phyloP scores from a whole-genome alignment of 2,329 filamentous ascomycete species.

The Pleoardoris graminearum region DNA sequence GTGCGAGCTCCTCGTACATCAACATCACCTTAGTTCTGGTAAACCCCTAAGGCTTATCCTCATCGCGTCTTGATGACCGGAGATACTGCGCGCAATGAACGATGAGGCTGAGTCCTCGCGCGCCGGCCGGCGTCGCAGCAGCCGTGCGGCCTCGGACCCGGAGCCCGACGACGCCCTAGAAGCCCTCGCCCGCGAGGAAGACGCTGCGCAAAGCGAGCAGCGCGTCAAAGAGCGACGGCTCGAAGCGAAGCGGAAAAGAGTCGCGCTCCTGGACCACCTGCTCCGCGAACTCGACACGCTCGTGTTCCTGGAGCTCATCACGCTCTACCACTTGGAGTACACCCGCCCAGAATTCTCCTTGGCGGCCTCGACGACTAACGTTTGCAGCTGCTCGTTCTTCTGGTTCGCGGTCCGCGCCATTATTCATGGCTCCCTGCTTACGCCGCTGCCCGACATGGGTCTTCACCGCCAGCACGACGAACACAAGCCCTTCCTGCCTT shows the following conservation, averaged over 20 bases:
- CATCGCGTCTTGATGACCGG: constrained; percentile 33
- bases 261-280: constrained; percentile 56
- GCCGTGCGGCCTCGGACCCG: constrained; percentile 17
- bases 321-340: constrained; percentile 67
- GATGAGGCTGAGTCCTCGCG: constrained; percentile 45
- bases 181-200: constrained; percentile 15
- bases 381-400: constrained; percentile 59
- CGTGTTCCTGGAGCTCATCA: constrained; percentile 64
- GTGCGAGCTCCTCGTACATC: no score
- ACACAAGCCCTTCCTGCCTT: constrained; percentile 57
- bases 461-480: constrained; percentile 53
- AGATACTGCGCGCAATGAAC: constrained; percentile 38
- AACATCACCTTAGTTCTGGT: constrained; percentile 6
- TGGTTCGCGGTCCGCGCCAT: constrained; percentile 59
- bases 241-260: constrained; percentile 43
- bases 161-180: constrained; percentile 17
- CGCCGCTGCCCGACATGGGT: constrained; percentile 57
- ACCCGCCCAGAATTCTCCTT: constrained; percentile 25
- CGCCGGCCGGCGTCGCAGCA: constrained; percentile 27
- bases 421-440: constrained; percentile 62
- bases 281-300: constrained; percentile 62
- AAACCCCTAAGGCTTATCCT: constrained; percentile 7
- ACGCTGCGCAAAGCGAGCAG: constrained; percentile 18
- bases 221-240: constrained; percentile 32
- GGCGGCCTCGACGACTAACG: constrained; percentile 15